phyloP scores from a whole-genome alignment of 139 green algal species.

The Picocystis salinarum region DNA sequence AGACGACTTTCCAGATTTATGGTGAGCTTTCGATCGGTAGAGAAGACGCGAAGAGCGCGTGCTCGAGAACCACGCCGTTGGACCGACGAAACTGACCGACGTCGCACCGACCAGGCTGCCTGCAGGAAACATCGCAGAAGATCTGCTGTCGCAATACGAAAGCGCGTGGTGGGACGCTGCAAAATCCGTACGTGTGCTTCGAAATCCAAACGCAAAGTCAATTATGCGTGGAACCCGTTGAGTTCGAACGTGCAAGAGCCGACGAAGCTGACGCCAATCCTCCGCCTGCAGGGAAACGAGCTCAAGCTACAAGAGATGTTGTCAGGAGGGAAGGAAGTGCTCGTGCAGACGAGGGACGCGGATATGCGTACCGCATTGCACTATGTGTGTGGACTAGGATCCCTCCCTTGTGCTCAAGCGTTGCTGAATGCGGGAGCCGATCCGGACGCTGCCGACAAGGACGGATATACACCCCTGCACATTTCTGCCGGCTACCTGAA shows the following conservation, averaged over 20 bases:
- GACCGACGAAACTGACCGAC: background rate
- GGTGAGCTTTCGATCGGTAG: conserved; percentile 1
- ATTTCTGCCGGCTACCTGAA: conserved; percentile 70
- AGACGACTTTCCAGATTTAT: conserved; percentile 17
- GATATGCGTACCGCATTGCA: conserved; percentile 58
- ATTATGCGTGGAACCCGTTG: background rate
- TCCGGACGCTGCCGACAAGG: conserved; percentile 47
- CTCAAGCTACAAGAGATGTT: conserved; percentile 37
- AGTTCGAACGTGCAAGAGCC: background rate
- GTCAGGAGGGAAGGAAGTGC: conserved; percentile 21
- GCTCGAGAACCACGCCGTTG: background rate
- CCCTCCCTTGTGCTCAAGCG: conserved; percentile 26
- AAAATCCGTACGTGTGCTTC: background rate
- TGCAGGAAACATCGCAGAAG: conserved; percentile 47
- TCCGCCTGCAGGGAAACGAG: conserved; percentile 34
- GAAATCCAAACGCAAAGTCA: background rate
- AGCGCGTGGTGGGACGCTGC: conserved; percentile 52
- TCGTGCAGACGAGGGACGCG: conserved; percentile 43
- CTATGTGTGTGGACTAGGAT: conserved; percentile 51
- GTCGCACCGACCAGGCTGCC: conserved; percentile 32
- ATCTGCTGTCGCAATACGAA: conserved; percentile 66
- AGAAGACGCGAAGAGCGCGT: background rate
- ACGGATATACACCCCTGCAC: conserved; percentile 53
- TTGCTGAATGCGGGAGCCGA: conserved; percentile 46
- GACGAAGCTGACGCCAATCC: background rate